Evolutionary conservation across 75 land plant species (phyloP).

Genomic region (Gnetum montanum): DNA sequence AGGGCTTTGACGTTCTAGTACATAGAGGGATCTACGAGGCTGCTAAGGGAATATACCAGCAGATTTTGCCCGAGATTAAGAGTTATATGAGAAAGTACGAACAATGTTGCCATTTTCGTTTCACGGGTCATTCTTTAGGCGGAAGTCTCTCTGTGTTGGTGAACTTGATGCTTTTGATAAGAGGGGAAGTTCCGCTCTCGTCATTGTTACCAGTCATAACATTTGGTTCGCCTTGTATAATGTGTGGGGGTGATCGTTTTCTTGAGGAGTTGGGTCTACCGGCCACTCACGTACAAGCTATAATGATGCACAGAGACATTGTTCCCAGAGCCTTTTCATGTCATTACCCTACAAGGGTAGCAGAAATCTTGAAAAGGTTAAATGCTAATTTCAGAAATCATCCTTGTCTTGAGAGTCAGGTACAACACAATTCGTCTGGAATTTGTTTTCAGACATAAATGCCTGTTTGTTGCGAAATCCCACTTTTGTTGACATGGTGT

Average conservation of each 20-base stretch:
- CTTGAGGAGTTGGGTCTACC: constrained; percentile 59
- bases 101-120: constrained; percentile 43
- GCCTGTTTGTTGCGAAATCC: background rate
- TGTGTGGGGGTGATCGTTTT: constrained; percentile 83
- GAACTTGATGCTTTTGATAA: constrained; percentile 66
- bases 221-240: constrained; percentile 81
- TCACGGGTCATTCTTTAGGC: constrained; percentile 96
- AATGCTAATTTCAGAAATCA: constrained; percentile 72
- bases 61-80: constrained; percentile 67
- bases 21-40: constrained; percentile 95
- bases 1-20: constrained; percentile 70
- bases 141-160: constrained; percentile 79
- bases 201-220: constrained; percentile 75
- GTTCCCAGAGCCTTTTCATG: constrained; percentile 91
- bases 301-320: constrained; percentile 80
- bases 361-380: constrained; percentile 60
- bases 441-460: background rate
- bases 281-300: constrained; percentile 50
- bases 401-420: constrained; percentile 77
- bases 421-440: constrained; percentile 8
- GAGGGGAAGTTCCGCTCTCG: constrained; percentile 47
- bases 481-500: constrained; percentile 1
- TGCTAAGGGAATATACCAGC: constrained; percentile 80
- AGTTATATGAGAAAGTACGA: constrained; percentile 52
- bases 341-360: constrained; percentile 69